Evolutionary conservation across 768 basidiomycete species (phyloP).

Genomic region (Naganishia kalamii): DNA sequence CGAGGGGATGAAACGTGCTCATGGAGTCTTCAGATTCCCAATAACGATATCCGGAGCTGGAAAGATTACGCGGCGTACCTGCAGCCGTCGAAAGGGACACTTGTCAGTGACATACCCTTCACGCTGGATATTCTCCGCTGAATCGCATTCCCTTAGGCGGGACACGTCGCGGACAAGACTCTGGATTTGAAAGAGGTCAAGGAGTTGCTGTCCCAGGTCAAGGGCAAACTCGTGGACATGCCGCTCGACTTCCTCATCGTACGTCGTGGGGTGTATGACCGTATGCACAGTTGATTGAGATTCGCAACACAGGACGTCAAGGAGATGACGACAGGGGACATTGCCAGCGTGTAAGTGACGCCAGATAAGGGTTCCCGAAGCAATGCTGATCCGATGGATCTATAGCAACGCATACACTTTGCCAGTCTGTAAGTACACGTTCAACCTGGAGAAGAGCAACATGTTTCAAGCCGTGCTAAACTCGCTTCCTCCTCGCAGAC

Average conservation of each 20-base stretch:
- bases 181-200: constrained; percentile 67
- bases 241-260: constrained; percentile 46
- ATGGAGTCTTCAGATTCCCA: constrained; percentile 33
- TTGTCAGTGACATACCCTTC: background rate
- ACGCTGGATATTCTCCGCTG: background rate
- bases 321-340: constrained; percentile 25
- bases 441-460: no score
- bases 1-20: background rate
- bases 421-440: constrained; percentile 21
- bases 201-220: constrained; percentile 59
- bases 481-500: no score
- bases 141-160: constrained; percentile 51
- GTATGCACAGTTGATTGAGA: background rate
- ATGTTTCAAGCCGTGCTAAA: no score
- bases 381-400: background rate
- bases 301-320: constrained; percentile 21
- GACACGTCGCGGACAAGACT: constrained; percentile 66
- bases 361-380: background rate
- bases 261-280: constrained; percentile 26
- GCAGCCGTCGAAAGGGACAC: constrained; percentile 22
- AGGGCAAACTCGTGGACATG: constrained; percentile 50
- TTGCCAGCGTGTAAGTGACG: constrained; percentile 19
- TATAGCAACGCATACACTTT: constrained; percentile 23
- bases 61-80: constrained; percentile 60
- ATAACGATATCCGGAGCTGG: constrained; percentile 74